A percentile compares a stretch with the other conserved stretches of the same genome.
Evolutionary conservation across 2,329 filamentous ascomycete genomes (phyloP).

Genomic region (Lachnellula suecica): DNA sequence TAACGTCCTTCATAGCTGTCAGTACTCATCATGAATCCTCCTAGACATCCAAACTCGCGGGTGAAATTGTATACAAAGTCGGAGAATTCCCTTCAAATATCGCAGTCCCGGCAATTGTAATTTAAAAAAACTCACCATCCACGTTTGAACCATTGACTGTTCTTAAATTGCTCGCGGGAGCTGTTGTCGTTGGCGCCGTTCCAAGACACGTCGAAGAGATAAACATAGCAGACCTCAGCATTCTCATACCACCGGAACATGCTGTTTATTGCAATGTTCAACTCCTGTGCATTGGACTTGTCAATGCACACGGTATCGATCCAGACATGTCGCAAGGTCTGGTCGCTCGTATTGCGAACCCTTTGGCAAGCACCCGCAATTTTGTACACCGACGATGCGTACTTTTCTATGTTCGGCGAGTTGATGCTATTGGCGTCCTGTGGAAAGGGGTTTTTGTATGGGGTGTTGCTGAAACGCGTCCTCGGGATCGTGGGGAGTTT

Average conservation of each 20-base stretch:
- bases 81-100: too few species aligned
- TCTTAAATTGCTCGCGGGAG: not conserved
- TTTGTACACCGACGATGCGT: too few species aligned
- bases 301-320: not conserved
- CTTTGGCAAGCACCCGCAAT: too few species aligned
- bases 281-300: not conserved
- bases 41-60: too few species aligned
- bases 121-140: not conserved
- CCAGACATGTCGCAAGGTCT: not conserved
- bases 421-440: too few species aligned
- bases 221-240: not conserved
- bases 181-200: not conserved
- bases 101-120: not conserved
- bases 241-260: not conserved
- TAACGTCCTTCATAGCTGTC: not conserved
- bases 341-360: too few species aligned
- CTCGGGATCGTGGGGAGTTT: too few species aligned
- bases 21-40: not conserved
- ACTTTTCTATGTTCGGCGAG: too few species aligned
- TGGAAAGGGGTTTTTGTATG: too few species aligned
- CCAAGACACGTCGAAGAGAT: conserved; percentile 1
- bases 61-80: too few species aligned
- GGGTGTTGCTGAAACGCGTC: too few species aligned
- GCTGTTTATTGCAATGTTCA: not conserved
- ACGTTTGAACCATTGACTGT: not conserved